phyloP scores from a whole-genome alignment of 2,329 filamentous ascomycete species.

The Ceratocystis lukuohia region DNA sequence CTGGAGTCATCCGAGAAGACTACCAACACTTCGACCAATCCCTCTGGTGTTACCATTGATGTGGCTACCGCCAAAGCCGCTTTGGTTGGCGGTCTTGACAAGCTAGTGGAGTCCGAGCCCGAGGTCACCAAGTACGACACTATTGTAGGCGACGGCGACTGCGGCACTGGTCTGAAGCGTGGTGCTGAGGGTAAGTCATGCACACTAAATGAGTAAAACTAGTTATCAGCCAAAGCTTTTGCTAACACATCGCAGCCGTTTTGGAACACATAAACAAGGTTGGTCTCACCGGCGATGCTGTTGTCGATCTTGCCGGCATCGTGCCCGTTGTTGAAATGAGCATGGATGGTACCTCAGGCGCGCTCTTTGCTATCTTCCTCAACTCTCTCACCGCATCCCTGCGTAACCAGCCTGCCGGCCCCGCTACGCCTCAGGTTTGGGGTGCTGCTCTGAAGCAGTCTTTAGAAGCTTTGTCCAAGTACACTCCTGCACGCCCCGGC shows the following conservation, averaged over 20 bases:
- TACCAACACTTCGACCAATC: slow-evolving; percentile 30
- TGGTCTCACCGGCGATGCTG: slow-evolving; percentile 38
- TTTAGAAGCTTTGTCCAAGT: slow-evolving; percentile 57
- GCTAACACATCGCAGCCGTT: slow-evolving; percentile 33
- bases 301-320: slow-evolving; percentile 39
- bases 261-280: slow-evolving; percentile 36
- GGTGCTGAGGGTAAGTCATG: slow-evolving; percentile 55
- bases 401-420: slow-evolving; percentile 30
- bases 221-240: background rate
- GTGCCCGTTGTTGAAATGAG: slow-evolving; percentile 41
- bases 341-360: slow-evolving; percentile 51
- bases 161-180: slow-evolving; percentile 71
- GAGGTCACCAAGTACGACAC: slow-evolving; percentile 64
- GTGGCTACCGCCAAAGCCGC: slow-evolving; percentile 35
- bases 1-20: slow-evolving; percentile 4
- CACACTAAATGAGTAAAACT: background rate
- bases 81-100: slow-evolving; percentile 45
- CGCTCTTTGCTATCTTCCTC: slow-evolving; percentile 67
- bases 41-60: slow-evolving; percentile 42
- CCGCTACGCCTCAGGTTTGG: slow-evolving; percentile 35
- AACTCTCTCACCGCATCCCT: slow-evolving; percentile 64
- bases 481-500: slow-evolving; percentile 79
- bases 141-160: slow-evolving; percentile 81
- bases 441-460: slow-evolving; percentile 57
- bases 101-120: slow-evolving; percentile 52